phyloP scores from a whole-genome alignment of 371 early-diverging fungal genomes.

The Mucor irregularis region DNA sequence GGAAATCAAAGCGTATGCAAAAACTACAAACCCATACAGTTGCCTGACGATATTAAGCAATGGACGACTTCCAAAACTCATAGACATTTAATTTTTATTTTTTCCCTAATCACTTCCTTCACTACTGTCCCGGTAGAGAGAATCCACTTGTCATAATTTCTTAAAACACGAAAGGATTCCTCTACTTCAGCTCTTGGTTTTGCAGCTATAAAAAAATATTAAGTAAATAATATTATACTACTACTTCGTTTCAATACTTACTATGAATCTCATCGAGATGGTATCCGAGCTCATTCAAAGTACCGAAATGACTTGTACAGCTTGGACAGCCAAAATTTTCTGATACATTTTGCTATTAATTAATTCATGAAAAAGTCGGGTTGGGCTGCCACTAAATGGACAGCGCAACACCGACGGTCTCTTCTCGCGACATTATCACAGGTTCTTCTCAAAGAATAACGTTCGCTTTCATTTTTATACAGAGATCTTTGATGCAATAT shows the following conservation, averaged over 20 bases:
- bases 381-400: conserved; percentile 1
- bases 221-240: conserved; percentile 5
- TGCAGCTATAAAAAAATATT: conserved; percentile 6
- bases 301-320: conserved; percentile 16
- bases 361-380: conserved; percentile 1
- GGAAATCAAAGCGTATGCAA: conserved; percentile 13
- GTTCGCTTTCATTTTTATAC: too few relatives aligned
- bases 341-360: conserved; percentile 14
- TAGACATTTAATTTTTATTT: too few relatives aligned
- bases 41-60: too few relatives aligned
- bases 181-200: conserved; percentile 10
- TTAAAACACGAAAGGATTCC: conserved; percentile 1
- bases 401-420: too few relatives aligned
- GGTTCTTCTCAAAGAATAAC: too few relatives aligned
- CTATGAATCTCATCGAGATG: conserved; percentile 13
- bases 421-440: too few relatives aligned
- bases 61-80: too few relatives aligned
- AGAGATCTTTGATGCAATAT: too few relatives aligned
- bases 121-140: conserved; percentile 13
- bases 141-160: conserved; percentile 10
- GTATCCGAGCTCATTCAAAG: conserved; percentile 10
- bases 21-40: too few relatives aligned
- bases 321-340: conserved; percentile 17
- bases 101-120: too few relatives aligned
- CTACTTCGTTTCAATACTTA: conserved; percentile 13